Base-by-base conservation (phyloP, 768 basidiomycete genomes). In the Pisolithus sp. region DNA sequence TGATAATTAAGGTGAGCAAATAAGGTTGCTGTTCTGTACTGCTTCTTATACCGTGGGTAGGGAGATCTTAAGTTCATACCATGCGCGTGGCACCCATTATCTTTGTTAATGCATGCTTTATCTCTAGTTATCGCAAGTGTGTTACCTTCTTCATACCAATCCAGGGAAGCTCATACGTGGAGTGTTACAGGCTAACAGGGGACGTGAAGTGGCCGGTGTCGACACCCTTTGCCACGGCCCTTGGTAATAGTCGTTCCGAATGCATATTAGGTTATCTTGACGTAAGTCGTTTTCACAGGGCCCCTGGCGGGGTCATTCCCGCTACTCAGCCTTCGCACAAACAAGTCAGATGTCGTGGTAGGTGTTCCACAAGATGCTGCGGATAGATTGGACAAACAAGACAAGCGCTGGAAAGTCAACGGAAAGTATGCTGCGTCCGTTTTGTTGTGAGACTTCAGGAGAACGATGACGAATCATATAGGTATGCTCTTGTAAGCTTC, bases 311-410 rank as follows among this genome's bases (percentile, higher is more conserved):
- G 89, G 1, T 72, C 83, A 8, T 89, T 95, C 70, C 86, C 88
- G 0, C 63, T 96, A 7, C 70, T 97, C 23, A 91, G 89, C 61
- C 70, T 97, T 53, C 79, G 95, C 17, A 98, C 95, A 1, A 91
- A 87, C 74, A 99, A 99, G 67, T 95, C 95, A 0, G 93, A 97
- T 62, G 93, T 96, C 2, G 87, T 85, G 6, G 91, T 90, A 23
- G 95, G 92, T 0, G 75, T 99, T 39, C 13, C 56, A 17, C 74
- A 81, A 57, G 85, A 83, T 0, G 69, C 82, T 1, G 90, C 81
- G 1, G 84, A 87, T 54, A 71, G 74, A 46, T 69, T 94, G 3
- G 87, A 93, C 59, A 67, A 68, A 28, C 77, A 73, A 55, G 83
- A 73, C 6, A 78, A 80, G 61, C 82, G 80, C 53, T 94, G 92